Conservation (phyloP, 371 early-diverging fungal genomes). For the Mycotypha africana region DNA sequence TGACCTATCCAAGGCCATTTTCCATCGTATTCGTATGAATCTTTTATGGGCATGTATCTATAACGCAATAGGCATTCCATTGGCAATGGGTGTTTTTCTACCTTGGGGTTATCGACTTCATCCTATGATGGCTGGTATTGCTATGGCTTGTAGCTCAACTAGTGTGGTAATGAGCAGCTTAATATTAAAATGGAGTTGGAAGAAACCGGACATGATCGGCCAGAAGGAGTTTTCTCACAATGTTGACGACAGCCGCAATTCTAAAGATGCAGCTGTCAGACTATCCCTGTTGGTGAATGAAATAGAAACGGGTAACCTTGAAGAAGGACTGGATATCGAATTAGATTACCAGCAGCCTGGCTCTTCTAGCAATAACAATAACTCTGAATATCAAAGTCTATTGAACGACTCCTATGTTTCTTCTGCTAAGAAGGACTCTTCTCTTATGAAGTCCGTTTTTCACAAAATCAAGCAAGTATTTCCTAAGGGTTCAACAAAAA, state of each 20-base stretch:
- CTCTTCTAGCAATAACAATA: background rate
- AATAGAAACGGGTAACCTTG: background rate
- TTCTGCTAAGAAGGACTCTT: background rate
- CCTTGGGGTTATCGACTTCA: conserved; percentile 82
- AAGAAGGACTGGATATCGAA: conserved; percentile 12
- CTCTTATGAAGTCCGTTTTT: background rate
- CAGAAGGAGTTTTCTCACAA: background rate
- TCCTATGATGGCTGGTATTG: conserved; percentile 90
- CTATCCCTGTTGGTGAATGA: conserved; percentile 5
- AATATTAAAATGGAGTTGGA: conserved; percentile 66
- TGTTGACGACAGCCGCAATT: background rate
- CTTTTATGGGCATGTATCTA: conserved; percentile 87
- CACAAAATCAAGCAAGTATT: background rate
- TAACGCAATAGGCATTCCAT: conserved; percentile 86
- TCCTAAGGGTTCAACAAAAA: background rate
- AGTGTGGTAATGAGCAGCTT: conserved; percentile 88
- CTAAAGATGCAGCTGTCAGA: conserved; percentile 1
- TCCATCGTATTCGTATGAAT: conserved; percentile 79
- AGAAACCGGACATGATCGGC: conserved; percentile 34
- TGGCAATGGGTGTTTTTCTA: conserved; percentile 90
- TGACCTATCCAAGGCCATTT: conserved; percentile 78
- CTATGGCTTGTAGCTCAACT: conserved; percentile 92
- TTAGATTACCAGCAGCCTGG: too few species aligned
- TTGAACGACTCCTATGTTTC: background rate
- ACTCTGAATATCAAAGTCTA: background rate